Conservation (phyloP, 768 basidiomycete genomes). For the Tricholoma flavovirens region DNA sequence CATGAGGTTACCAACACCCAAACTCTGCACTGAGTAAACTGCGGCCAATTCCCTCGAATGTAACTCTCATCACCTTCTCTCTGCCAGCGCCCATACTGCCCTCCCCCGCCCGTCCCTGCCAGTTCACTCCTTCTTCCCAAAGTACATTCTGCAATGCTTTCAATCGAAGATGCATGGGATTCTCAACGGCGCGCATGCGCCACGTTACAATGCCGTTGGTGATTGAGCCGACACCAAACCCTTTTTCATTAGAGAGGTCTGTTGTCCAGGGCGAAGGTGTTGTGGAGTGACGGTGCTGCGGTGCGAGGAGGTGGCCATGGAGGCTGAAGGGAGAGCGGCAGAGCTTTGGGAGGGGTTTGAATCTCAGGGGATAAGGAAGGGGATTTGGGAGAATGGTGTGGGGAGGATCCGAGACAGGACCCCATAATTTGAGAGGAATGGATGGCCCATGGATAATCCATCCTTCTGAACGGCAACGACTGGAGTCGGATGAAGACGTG, state of each 20-base stretch:
- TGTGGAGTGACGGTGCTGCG: neutral
- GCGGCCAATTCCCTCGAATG: slow-evolving; percentile 55
- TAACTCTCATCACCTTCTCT: slow-evolving; percentile 54
- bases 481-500: neutral
- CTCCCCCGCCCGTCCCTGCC: slow-evolving; percentile 45
- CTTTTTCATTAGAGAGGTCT: neutral
- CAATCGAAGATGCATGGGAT: slow-evolving; percentile 53
- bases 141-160: slow-evolving; percentile 57
- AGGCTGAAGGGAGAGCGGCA: slow-evolving; percentile 37
- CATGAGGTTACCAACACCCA: neutral
- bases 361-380: slow-evolving; percentile 27
- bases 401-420: slow-evolving; percentile 11
- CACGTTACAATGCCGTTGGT: slow-evolving; percentile 18
- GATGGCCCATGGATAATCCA: neutral
- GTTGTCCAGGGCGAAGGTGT: neutral
- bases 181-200: slow-evolving; percentile 53
- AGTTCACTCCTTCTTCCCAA: slow-evolving; percentile 34
- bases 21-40: slow-evolving; percentile 36
- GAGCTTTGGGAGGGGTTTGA: slow-evolving; percentile 37
- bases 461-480: neutral
- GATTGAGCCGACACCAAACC: neutral
- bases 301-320: slow-evolving; percentile 8
- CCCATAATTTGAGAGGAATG: neutral
- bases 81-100: slow-evolving; percentile 48
- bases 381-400: slow-evolving; percentile 26